Base-by-base conservation (phyloP, 2,329 filamentous ascomycete genomes). In the Tolypocladium amazonense region DNA sequence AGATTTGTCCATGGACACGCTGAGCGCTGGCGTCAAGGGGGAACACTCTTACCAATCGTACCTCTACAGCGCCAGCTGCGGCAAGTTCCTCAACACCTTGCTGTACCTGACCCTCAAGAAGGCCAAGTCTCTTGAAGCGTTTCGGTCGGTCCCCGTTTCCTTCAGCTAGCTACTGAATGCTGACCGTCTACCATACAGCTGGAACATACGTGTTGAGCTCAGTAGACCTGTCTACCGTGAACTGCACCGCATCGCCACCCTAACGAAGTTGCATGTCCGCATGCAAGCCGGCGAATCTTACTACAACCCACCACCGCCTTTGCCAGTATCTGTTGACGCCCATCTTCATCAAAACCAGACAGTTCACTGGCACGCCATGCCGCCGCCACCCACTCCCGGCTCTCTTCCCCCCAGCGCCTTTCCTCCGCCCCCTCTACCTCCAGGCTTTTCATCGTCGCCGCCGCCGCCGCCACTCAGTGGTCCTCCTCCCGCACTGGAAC, bases 201-300 rank as follows among this genome's bases (percentile, higher is more conserved):
- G 85, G 85, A 85, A 87, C 67, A 81, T 87, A 58, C 79, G 83
- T 8, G 80, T 88, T 59, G 84, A 87, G 68, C 75, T 88, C 12
- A 84, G 80, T 67, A 75, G 81, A 7, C 78, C 77, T 1, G 78
- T 87, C 5, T 87, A 84, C 70, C 76, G 76, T 60, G 77, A 78
- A 39, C 73, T 88, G 14, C 84, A 86, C 66, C 70, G 75, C 39
- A 81, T 86, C 59, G 62, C 72, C 23, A 75, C 78, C 8, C 74
- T 88, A 35, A 76, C 77, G 59, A 72, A 80, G 61, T 65, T 88
- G 15, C 81, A 85, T 63, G 66, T 88, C 52, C 80, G 85, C 59
- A 76, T 87, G 70, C 84, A 86, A 62, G 73, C 76, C 4, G 84
- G 83, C 2, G 74, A 76, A 1, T 85, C 84, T 0, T 75, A 82